Percentiles rank a stretch among this genome's conserved stretches.
These are phyloP conservation scores for Mentha longifolia DNA, from an alignment of 257 asterid species.

Conservation along the genomic window DNA sequence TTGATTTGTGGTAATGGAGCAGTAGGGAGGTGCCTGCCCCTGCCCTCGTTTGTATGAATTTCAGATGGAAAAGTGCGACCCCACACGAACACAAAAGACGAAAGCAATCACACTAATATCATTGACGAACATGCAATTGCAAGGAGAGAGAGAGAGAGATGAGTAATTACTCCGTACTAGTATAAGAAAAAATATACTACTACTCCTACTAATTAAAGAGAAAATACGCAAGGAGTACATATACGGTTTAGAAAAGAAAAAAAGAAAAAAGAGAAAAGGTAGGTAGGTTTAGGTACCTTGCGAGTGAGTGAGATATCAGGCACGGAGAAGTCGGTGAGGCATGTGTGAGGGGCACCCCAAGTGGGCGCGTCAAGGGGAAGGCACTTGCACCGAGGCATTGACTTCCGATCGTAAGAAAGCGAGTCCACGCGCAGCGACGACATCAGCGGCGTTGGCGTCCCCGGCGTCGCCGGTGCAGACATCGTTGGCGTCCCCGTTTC, in stretches of 20 bases:
- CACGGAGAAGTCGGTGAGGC: conserved; percentile 64
- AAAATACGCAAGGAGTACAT: no score
- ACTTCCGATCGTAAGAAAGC: conserved; percentile 72
- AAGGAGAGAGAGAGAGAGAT: background rate
- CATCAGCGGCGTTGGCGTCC: conserved; percentile 79
- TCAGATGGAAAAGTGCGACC: conserved; percentile 14
- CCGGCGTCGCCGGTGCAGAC: conserved; percentile 90
- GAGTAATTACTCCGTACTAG: no score
- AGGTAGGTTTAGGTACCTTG: conserved; percentile 49
- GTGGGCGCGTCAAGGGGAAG: conserved; percentile 69
- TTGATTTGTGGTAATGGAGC: background rate
- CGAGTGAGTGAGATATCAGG: conserved; percentile 87
- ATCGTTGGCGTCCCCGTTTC: conserved; percentile 52
- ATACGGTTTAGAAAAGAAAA: no score
- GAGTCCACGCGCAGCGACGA: conserved; percentile 70
- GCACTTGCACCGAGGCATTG: conserved; percentile 95
- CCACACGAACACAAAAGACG: background rate
- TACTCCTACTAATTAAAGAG: no score
- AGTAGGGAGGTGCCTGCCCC: background rate
- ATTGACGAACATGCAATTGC: background rate
- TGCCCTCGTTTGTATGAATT: no score
- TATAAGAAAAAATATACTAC: no score
- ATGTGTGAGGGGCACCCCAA: conserved; percentile 82
- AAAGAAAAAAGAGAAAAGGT: no score
- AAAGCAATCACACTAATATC: conserved; percentile 9